Conservation (phyloP, 805 yeast species). For the Tetrapisispora taiwanensis region DNA sequence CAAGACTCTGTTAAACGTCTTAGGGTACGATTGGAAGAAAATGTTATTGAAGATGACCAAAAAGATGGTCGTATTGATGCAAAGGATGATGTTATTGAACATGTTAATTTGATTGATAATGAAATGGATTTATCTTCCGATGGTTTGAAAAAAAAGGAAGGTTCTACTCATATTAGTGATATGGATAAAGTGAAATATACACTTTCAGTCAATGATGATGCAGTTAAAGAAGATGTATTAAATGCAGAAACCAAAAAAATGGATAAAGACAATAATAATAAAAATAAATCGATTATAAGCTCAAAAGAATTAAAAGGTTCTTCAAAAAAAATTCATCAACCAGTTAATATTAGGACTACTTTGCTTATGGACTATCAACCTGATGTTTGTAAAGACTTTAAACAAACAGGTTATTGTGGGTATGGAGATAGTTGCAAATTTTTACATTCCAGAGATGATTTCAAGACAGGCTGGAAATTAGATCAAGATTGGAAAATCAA, state of each 20-base stretch:
- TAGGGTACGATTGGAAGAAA: background rate
- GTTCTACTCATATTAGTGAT: background rate
- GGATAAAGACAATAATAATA: background rate
- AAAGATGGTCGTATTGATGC: background rate
- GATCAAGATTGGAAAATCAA: constrained; percentile 59
- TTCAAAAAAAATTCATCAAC: constrained; percentile 12
- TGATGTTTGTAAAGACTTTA: constrained; percentile 87
- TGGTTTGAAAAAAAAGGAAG: background rate
- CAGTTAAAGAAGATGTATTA: constrained; percentile 7
- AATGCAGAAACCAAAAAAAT: constrained; percentile 6
- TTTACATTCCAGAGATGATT: constrained; percentile 81
- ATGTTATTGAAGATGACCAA: background rate
- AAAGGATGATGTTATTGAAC: background rate
- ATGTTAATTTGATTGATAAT: background rate
- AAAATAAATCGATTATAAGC: background rate
- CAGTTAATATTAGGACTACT: constrained; percentile 48
- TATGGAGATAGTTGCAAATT: constrained; percentile 96
- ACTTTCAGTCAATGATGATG: constrained; percentile 1
- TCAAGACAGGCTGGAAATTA: constrained; percentile 56
- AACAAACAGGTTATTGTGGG: constrained; percentile 90
- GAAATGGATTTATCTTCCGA: no score
- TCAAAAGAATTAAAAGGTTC: background rate
- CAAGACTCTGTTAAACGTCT: background rate
- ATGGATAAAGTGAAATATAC: background rate
- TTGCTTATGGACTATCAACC: constrained; percentile 79